Evolutionary conservation across 768 basidiomycete species (phyloP).

Genomic region (Auricularia auricula-judae): DNA sequence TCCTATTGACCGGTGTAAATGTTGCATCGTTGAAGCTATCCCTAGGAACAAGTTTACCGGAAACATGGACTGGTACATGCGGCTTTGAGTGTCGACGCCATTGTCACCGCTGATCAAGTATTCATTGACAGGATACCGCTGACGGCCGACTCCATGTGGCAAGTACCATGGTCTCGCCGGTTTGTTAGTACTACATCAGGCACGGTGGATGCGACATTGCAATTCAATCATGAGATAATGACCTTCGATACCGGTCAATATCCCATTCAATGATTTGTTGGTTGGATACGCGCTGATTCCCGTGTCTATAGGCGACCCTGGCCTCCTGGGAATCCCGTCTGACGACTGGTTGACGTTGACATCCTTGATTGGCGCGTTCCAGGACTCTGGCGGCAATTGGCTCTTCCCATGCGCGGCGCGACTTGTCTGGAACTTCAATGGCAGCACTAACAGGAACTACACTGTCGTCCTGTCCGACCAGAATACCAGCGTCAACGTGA

Average conservation of each 20-base stretch:
- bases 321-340: neutral
- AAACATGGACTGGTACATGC: slow-evolving; percentile 1
- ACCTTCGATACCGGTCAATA: slow-evolving; percentile 1
- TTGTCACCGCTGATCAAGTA: neutral
- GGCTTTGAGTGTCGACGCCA: too few species aligned
- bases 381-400: slow-evolving; percentile 2
- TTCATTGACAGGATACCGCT: slow-evolving; percentile 1
- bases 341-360: slow-evolving; percentile 4
- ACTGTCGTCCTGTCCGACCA: neutral
- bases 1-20: neutral
- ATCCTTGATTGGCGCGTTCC: neutral
- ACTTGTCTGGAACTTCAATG: slow-evolving; percentile 4
- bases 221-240: slow-evolving; percentile 1
- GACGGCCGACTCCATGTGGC: slow-evolving; percentile 2
- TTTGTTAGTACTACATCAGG: neutral
- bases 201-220: neutral
- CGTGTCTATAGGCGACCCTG: neutral
- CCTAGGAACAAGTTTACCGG: slow-evolving; percentile 5
- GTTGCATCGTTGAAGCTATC: neutral
- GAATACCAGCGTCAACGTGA: neutral
- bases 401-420: slow-evolving; percentile 4
- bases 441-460: slow-evolving; percentile 1
- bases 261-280: neutral
- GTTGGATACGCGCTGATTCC: neutral
- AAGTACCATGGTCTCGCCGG: neutral